Evolutionary conservation across 768 basidiomycete genomes (phyloP).

Genomic region (Podaxis carcinomalis): DNA sequence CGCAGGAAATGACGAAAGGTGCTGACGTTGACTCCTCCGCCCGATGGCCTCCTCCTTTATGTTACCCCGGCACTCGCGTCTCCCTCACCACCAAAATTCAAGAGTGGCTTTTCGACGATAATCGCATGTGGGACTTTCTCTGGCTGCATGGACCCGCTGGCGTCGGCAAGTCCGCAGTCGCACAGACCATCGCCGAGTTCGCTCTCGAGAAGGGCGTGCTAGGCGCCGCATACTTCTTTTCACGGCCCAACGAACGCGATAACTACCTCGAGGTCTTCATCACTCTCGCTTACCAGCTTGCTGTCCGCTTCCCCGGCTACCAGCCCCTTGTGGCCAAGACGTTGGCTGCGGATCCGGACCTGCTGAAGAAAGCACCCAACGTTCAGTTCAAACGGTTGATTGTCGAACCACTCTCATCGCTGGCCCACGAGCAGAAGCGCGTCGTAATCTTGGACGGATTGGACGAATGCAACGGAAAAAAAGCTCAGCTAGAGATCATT

Average conservation of each 20-base stretch:
- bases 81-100: too few species aligned
- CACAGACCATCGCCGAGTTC: conserved; percentile 1
- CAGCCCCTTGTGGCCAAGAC: not conserved
- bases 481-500: not conserved
- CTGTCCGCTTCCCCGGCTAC: not conserved
- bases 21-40: too few species aligned
- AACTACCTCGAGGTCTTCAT: not conserved
- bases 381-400: conserved; percentile 4
- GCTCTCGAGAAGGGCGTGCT: not conserved
- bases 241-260: not conserved
- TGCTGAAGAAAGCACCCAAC: not conserved
- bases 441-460: not conserved
- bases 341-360: not conserved
- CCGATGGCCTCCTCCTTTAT: not conserved
- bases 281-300: too few species aligned
- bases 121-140: too few species aligned
- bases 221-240: conserved; percentile 11
- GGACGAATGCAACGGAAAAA: not conserved
- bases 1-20: not conserved
- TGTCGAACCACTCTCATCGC: not conserved
- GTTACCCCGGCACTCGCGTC: not conserved
- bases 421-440: not conserved
- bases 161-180: not conserved
- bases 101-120: too few species aligned
- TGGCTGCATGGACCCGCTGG: not conserved